Percentiles rank a stretch among this genome's conserved stretches.
Conservation (phyloP, 1,284 basidiomycete species). For the Cystobasidium slooffiae region DNA sequence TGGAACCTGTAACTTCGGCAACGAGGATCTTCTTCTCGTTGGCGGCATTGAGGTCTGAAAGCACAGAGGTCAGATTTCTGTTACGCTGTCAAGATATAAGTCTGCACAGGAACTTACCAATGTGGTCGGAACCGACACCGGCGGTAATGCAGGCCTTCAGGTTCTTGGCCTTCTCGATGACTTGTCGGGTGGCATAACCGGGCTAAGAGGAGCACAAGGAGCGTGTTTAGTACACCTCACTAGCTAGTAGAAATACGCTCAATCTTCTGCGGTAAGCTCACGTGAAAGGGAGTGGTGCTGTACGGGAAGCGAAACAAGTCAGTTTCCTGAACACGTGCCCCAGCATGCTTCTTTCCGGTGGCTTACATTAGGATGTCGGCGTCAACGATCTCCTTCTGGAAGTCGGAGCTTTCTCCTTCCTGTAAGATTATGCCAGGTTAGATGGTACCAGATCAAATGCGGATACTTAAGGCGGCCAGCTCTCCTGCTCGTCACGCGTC, state of each 20-base stretch:
- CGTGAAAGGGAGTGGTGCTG: constrained; percentile 86
- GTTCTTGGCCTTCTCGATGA: constrained; percentile 80
- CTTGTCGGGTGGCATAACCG: constrained; percentile 81
- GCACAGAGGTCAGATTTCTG: not conserved
- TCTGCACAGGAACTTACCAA: constrained; percentile 13
- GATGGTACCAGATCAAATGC: too few relatives aligned
- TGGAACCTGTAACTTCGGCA: constrained; percentile 75
- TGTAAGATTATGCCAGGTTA: not conserved
- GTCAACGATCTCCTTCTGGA: constrained; percentile 85
- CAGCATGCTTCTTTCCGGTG: constrained; percentile 49
- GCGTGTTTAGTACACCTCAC: not conserved
- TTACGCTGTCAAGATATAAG: not conserved
- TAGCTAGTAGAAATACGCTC: not conserved
- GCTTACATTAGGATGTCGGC: constrained; percentile 62
- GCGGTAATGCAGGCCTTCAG: constrained; percentile 91
- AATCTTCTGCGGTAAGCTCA: constrained; percentile 33
- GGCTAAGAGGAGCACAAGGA: constrained; percentile 60
- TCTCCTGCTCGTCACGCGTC: not conserved
- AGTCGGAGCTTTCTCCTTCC: constrained; percentile 80
- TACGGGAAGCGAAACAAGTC: constrained; percentile 52
- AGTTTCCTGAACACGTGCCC: constrained; percentile 61
- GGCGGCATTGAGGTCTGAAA: constrained; percentile 80
- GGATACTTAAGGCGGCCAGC: too few relatives aligned
- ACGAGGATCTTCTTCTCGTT: constrained; percentile 83
- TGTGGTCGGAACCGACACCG: constrained; percentile 83